Conservation (phyloP, 2,329 filamentous ascomycete species). For the Cladophialophora immunda region DNA sequence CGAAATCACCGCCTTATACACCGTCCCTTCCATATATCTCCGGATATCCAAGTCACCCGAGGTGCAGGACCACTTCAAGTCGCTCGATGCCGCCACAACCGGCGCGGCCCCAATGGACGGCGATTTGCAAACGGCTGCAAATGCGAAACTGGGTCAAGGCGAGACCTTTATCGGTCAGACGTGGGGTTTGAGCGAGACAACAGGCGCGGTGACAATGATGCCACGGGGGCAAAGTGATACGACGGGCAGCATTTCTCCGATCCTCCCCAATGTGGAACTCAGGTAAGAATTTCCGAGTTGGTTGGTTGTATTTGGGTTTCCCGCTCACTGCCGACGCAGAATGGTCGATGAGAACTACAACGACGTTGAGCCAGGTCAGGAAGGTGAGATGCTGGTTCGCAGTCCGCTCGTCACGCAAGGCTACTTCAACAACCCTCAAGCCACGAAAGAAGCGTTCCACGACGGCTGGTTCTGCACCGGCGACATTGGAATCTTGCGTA, state of each 20-base stretch:
- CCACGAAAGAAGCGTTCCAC: conserved; percentile 43
- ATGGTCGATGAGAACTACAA: conserved; percentile 35
- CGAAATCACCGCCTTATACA: conserved; percentile 64
- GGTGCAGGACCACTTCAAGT: conserved; percentile 65
- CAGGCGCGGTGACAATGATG: conserved; percentile 56
- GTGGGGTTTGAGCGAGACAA: conserved; percentile 68
- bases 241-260: conserved; percentile 56
- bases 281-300: too few relatives aligned
- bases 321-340: conserved; percentile 20
- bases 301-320: too few relatives aligned
- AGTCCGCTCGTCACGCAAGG: conserved; percentile 36
- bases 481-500: conserved; percentile 38
- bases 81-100: conserved; percentile 57
- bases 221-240: conserved; percentile 52
- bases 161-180: conserved; percentile 59
- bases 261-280: conserved; percentile 46
- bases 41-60: conserved; percentile 65
- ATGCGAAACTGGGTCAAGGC: conserved; percentile 57
- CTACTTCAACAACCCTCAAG: conserved; percentile 46
- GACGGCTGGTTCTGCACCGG: conserved; percentile 49
- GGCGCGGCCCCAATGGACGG: conserved; percentile 67
- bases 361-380: conserved; percentile 35
- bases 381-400: conserved; percentile 36
- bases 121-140: conserved; percentile 62
- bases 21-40: conserved; percentile 69